Base-by-base conservation (phyloP, 2,329 filamentous ascomycete genomes). In the Penicillium sp. region DNA sequence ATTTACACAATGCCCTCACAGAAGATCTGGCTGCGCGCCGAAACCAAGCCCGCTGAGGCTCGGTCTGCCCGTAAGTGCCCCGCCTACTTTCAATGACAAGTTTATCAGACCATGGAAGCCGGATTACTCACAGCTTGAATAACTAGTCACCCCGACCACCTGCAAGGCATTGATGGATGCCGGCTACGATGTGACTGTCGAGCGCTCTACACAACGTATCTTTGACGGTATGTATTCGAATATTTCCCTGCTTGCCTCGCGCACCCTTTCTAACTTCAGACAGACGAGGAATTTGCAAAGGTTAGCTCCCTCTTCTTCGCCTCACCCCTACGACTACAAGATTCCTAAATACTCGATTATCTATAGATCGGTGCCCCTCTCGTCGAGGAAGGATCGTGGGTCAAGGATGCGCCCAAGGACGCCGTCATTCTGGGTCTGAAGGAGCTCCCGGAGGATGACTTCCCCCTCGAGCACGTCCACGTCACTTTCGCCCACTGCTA, bases 391-490 rank as follows among this genome's bases (percentile, higher is more conserved):
- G 83, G 86, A 38, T 82, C 79, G 44, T 92, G 88, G 88, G 70
- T 69, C 30, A 77, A 78, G 48, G 77, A 87, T 51, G 87, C 83
- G 1, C 84, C 87, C 35, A 74, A 77, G 58, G 84, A 88, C 56
- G 79, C 88, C 66, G 83, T 90, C 63, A 85, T 92, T 54, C 73
- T 91, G 51, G 88, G 88, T 36, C 79, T 92, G 53, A 92, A 92
- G 80, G 88, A 91, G 74, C 79, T 92, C 10, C 85, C 85, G 22
- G 86, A 87, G 62, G 85, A 89, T 66, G 81, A 83, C 54, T 61
- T 84, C 65, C 85, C 87, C 38, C 81, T 91, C 47, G 83, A 87
- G 75, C 88, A 92, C 68, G 83, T 83, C 20, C 84, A 88, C 66
- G 79, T 89, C 58, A 82, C 86, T 63, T 90, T 91, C 65, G 82